Conservation (phyloP, 139 green algal genomes). For the Eudorina sp. region DNA sequence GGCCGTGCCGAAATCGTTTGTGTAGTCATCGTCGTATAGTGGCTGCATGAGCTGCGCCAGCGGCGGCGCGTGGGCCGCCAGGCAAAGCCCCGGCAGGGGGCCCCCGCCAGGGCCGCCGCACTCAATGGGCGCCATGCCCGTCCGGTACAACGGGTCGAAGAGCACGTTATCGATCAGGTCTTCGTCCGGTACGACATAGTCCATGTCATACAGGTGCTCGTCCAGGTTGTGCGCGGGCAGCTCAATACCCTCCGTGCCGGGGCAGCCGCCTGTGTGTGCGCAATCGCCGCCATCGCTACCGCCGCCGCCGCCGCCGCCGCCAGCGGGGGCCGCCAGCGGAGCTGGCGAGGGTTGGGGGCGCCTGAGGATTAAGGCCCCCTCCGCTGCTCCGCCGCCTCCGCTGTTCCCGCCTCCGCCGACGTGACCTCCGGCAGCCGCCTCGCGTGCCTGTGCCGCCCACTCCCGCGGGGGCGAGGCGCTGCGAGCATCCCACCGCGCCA, state of each 20-base stretch:
- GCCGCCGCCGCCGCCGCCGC: not conserved
- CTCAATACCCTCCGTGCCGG: not conserved
- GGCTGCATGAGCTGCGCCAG: slow-evolving; percentile 29
- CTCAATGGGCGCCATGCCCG: not conserved
- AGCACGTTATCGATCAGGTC: slow-evolving; percentile 1
- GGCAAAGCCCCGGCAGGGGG: slow-evolving; percentile 16
- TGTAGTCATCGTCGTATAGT: slow-evolving; percentile 43
- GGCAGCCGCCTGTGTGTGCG: not conserved
- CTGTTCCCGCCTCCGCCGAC: too few relatives aligned
- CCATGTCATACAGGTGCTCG: slow-evolving; percentile 10
- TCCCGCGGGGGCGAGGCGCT: too few relatives aligned
- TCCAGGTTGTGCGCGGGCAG: not conserved
- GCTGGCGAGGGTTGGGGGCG: too few relatives aligned
- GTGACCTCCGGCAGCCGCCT: too few relatives aligned
- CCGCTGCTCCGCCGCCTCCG: too few relatives aligned
- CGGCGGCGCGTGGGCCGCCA: slow-evolving; percentile 29
- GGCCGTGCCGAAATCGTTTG: slow-evolving; percentile 16
- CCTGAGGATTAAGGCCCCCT: too few relatives aligned
- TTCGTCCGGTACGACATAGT: slow-evolving; percentile 21
- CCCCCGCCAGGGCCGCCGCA: not conserved
- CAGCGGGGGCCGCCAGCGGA: not conserved
- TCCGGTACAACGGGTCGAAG: slow-evolving; percentile 47
- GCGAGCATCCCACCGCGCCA: too few relatives aligned
- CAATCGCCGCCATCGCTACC: too few relatives aligned
- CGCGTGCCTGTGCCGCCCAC: too few relatives aligned